Evolutionary conservation across 345 rosid genomes (phyloP).

Genomic region (Gossypioides kirkii): DNA sequence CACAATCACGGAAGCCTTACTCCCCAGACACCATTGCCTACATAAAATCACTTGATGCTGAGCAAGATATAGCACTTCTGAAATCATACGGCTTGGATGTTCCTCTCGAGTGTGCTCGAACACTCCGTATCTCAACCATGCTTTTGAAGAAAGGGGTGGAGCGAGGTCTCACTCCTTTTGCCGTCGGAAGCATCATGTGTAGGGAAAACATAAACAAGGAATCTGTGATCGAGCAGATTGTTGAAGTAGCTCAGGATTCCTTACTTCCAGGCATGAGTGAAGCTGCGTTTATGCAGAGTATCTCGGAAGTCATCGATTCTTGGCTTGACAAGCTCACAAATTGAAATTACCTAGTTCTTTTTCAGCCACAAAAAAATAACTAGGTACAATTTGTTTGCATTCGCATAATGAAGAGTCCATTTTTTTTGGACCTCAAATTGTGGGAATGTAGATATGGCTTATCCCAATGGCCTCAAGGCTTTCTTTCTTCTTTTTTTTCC

Average conservation of each 20-base stretch:
- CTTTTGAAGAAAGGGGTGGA: constrained; percentile 78
- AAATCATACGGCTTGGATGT: constrained; percentile 62
- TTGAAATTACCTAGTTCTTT: constrained; percentile 17
- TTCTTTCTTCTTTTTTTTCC: neutral
- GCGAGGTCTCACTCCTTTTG: constrained; percentile 67
- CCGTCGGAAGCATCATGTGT: constrained; percentile 84
- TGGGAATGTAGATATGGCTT: constrained; percentile 25
- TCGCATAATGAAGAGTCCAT: constrained; percentile 29
- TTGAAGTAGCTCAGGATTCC: constrained; percentile 55
- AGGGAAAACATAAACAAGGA: constrained; percentile 66
- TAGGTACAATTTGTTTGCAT: constrained; percentile 18
- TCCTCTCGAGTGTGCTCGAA: constrained; percentile 52
- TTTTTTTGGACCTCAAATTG: constrained; percentile 31
- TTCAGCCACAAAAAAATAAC: neutral
- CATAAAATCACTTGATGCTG: constrained; percentile 66
- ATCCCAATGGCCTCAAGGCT: constrained; percentile 25
- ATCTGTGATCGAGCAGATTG: constrained; percentile 68
- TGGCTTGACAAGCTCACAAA: constrained; percentile 46
- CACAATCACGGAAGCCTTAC: constrained; percentile 71
- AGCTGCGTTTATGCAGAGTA: constrained; percentile 54
- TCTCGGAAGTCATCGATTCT: constrained; percentile 55
- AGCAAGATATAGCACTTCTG: constrained; percentile 68
- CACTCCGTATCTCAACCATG: constrained; percentile 77
- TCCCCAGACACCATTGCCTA: constrained; percentile 50
- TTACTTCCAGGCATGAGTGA: constrained; percentile 62